A percentile compares a stretch with the other conserved stretches of the same genome.
Evolutionary conservation across 2,329 filamentous ascomycete species (phyloP).

Genomic region (Trichoderma asperellum): DNA sequence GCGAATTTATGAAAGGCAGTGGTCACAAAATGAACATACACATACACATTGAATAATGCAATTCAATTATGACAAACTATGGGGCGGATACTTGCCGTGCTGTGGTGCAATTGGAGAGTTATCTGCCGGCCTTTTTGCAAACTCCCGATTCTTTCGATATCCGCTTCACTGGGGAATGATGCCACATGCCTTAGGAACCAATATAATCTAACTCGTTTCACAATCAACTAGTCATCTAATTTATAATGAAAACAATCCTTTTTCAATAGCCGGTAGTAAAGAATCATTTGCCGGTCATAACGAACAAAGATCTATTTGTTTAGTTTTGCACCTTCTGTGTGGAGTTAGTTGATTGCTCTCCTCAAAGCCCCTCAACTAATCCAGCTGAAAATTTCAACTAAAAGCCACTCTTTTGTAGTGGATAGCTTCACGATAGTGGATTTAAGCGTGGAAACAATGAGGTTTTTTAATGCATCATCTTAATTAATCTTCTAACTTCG

Average conservation of each 20-base stretch:
- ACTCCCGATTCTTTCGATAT: background rate
- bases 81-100: background rate
- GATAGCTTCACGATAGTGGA: background rate
- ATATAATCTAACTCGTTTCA: too few relatives aligned
- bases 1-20: too few relatives aligned
- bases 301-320: background rate
- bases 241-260: too few relatives aligned
- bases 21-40: too few relatives aligned
- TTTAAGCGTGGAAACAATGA: background rate
- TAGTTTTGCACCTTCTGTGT: background rate
- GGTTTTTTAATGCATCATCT: slow-evolving; percentile 9
- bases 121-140: background rate
- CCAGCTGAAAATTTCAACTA: background rate
- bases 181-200: too few relatives aligned
- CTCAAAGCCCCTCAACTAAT: background rate
- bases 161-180: too few relatives aligned
- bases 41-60: too few relatives aligned
- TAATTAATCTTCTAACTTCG: background rate
- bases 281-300: background rate
- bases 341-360: background rate
- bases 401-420: background rate
- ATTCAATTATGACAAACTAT: background rate
- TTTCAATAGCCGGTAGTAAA: too few relatives aligned
- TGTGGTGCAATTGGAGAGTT: background rate
- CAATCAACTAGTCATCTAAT: too few relatives aligned